A percentile compares a stretch with the other conserved stretches of the same genome.
phyloP scores from a whole-genome alignment of 345 rosid genomes.

The Eucalyptus urophylla region DNA sequence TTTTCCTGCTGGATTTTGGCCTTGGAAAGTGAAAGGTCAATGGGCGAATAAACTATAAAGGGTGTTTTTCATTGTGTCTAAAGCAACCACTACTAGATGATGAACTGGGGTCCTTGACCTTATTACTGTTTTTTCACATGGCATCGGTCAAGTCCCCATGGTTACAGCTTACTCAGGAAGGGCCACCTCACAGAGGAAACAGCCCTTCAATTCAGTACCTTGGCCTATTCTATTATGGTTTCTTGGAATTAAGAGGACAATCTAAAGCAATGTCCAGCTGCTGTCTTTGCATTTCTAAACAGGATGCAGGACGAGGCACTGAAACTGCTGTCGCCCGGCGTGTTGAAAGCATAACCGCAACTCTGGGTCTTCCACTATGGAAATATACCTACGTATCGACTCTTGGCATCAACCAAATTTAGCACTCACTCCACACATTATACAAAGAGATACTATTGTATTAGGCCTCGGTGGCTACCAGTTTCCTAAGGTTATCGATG shows the following conservation, averaged over 20 bases:
- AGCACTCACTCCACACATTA: neutral
- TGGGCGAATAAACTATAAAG: neutral
- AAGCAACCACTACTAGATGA: neutral
- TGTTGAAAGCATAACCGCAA: neutral
- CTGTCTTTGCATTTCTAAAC: neutral
- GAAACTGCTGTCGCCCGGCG: neutral
- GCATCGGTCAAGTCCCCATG: neutral
- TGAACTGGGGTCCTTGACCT: neutral
- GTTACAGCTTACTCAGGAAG: neutral
- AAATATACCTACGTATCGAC: neutral
- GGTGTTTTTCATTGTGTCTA: neutral
- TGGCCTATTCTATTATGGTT: neutral
- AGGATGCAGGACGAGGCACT: neutral
- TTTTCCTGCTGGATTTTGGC: neutral
- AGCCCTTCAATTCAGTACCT: neutral
- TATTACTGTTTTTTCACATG: neutral
- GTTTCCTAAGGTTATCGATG: constrained; percentile 58
- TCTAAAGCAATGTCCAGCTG: neutral
- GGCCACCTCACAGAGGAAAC: neutral
- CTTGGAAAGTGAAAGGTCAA: neutral
- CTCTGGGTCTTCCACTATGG: neutral
- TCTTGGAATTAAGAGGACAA: neutral
- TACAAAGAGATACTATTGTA: neutral
- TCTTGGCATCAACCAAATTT: neutral
- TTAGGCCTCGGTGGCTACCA: neutral